Conservation (phyloP, 2,329 filamentous ascomycete genomes). For the Exophiala alcalophila region DNA sequence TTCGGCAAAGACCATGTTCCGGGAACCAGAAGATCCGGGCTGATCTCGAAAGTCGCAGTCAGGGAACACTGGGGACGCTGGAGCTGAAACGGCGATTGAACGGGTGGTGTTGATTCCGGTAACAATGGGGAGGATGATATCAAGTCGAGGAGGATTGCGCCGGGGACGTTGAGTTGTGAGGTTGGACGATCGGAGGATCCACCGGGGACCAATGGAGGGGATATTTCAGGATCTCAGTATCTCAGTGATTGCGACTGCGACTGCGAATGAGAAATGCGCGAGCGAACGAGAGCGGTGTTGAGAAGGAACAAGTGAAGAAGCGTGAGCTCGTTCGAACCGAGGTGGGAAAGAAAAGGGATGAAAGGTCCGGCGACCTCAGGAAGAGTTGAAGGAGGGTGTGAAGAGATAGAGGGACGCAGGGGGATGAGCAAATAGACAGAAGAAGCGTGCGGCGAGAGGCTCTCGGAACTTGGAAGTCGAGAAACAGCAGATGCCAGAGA, state of each 20-base stretch:
- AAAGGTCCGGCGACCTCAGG: too few relatives aligned
- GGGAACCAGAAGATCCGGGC: slow-evolving; percentile 1
- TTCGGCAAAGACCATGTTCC: slow-evolving; percentile 11
- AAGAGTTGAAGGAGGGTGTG: neutral
- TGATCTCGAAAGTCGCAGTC: neutral
- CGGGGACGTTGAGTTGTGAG: too few relatives aligned
- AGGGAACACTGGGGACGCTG: slow-evolving; percentile 5
- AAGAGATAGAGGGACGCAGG: slow-evolving; percentile 1
- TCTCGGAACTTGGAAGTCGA: too few relatives aligned
- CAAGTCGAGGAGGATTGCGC: slow-evolving; percentile 8
- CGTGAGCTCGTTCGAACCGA: too few relatives aligned
- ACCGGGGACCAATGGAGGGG: too few relatives aligned
- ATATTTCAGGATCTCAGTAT: too few relatives aligned
- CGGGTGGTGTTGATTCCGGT: slow-evolving; percentile 3
- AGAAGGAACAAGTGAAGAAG: too few relatives aligned
- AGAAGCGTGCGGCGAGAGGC: slow-evolving; percentile 5
- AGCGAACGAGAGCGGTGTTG: too few relatives aligned
- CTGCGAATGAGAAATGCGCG: too few relatives aligned
- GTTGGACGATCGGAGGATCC: slow-evolving; percentile 13
- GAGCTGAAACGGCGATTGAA: slow-evolving; percentile 10
- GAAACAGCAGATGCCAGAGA: too few relatives aligned
- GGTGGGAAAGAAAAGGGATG: neutral
- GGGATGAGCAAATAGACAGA: slow-evolving; percentile 10
- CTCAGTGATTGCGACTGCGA: neutral
- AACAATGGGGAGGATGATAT: slow-evolving; percentile 10